Conservation (phyloP, 1,284 basidiomycete species). For the Irpex sp. region DNA sequence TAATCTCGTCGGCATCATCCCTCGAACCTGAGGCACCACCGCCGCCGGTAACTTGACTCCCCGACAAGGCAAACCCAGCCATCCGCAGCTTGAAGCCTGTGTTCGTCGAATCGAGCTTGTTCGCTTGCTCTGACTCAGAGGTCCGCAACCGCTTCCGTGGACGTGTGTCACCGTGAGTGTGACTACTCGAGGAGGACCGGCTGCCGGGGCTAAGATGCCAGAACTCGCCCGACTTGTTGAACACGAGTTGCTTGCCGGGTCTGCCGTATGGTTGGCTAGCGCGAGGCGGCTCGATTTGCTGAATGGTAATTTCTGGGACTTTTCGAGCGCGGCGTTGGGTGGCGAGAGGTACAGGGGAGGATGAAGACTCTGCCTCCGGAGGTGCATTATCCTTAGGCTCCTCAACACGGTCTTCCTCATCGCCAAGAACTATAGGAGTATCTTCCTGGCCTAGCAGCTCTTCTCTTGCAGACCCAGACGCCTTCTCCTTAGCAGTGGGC, state of each 20-base stretch:
- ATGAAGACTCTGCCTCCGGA: neutral
- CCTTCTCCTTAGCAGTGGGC: no score
- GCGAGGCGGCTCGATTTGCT: neutral
- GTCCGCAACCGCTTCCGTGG: constrained; percentile 21
- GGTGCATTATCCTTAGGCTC: neutral
- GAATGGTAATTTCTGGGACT: neutral
- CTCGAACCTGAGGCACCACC: constrained; percentile 17
- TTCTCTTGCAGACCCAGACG: no score
- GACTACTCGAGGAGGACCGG: constrained; percentile 5
- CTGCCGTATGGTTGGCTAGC: neutral
- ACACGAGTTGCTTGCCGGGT: constrained; percentile 38
- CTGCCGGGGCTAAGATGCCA: constrained; percentile 36
- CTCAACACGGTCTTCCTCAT: neutral
- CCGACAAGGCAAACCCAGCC: constrained; percentile 43
- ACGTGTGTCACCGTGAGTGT: constrained; percentile 11
- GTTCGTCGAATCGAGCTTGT: constrained; percentile 12
- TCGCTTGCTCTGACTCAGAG: neutral
- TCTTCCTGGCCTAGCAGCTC: neutral
- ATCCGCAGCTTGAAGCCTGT: constrained; percentile 6
- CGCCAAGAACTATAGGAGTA: neutral
- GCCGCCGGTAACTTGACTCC: constrained; percentile 28
- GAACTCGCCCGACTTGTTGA: constrained; percentile 42
- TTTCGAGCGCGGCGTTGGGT: neutral
- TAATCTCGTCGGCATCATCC: neutral
- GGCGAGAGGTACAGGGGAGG: neutral